A percentile compares a stretch with the other conserved stretches of the same genome.
phyloP scores from a whole-genome alignment of 495 filamentous ascomycete species.

The Talaromyces liani region DNA sequence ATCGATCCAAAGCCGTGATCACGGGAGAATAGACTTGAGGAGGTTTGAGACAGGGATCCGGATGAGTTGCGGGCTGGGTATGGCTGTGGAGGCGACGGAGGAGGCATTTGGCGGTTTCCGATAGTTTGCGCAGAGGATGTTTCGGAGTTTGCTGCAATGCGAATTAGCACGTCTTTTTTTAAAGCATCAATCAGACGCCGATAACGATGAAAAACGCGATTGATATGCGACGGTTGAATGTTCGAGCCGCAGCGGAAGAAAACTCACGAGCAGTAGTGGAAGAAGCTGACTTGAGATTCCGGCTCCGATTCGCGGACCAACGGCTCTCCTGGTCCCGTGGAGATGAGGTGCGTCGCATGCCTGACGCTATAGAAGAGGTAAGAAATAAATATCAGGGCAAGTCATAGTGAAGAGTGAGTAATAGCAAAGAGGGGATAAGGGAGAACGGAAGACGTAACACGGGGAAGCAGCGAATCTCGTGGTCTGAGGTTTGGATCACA shows the following conservation, averaged over 20 bases:
- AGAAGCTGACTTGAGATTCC: background rate
- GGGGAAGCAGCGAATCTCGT: conserved; percentile 10
- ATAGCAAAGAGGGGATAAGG: background rate
- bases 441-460: conserved; percentile 3
- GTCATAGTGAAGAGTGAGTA: background rate
- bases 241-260: background rate
- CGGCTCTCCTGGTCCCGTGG: conserved; percentile 7
- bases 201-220: background rate
- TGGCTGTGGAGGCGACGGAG: conserved; percentile 52
- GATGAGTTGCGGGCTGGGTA: conserved; percentile 37
- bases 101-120: conserved; percentile 49
- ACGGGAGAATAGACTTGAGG: conserved; percentile 41
- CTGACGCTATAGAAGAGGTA: background rate
- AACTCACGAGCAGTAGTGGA: conserved; percentile 3
- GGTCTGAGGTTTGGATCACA: background rate
- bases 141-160: background rate
- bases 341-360: conserved; percentile 9
- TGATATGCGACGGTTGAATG: background rate
- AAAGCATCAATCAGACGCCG: background rate
- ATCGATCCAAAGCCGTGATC: conserved; percentile 42
- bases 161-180: background rate
- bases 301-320: conserved; percentile 1
- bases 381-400: background rate
- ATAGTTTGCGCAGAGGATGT: conserved; percentile 36
- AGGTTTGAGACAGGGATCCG: conserved; percentile 28